Evolutionary conservation across 192 early-diverging fungal genomes (phyloP).

Genomic region (Funneliformis geosporum): DNA sequence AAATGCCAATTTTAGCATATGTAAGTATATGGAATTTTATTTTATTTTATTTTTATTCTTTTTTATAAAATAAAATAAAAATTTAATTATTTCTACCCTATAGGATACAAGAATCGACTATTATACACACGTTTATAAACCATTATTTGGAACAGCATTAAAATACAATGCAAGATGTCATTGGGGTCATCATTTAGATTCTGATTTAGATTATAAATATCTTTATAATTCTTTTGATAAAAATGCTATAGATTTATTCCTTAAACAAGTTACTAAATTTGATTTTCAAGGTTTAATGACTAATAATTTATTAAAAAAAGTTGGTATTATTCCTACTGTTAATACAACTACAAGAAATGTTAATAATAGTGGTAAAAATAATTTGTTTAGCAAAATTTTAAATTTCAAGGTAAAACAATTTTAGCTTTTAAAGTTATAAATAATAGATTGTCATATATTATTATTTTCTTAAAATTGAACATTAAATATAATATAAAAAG

Average conservation of each 20-base stretch:
- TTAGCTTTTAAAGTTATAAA: too few species aligned
- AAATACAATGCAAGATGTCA: constrained; percentile 2
- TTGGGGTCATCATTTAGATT: constrained; percentile 16
- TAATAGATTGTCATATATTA: too few species aligned
- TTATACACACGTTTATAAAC: not conserved
- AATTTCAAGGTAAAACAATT: too few species aligned
- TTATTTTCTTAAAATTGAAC: too few species aligned
- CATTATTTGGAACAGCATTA: not conserved
- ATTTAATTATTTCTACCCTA: not conserved
- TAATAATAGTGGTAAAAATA: too few species aligned
- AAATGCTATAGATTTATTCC: not conserved
- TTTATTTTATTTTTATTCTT: not conserved
- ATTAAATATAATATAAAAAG: too few species aligned
- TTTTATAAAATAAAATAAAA: too few species aligned
- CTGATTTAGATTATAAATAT: not conserved
- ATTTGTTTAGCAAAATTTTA: too few species aligned
- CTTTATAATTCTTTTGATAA: not conserved
- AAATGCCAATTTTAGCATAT: constrained; percentile 4
- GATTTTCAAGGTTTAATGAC: constrained; percentile 19
- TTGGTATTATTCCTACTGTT: not conserved
- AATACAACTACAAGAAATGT: too few species aligned
- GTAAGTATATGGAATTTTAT: not conserved
- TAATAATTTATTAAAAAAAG: not conserved
- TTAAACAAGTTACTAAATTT: constrained; percentile 5
- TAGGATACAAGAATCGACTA: not conserved